These are phyloP conservation scores for Parietaria judaica DNA, from an alignment of 306 rosid species.

Conservation along the genomic window DNA sequence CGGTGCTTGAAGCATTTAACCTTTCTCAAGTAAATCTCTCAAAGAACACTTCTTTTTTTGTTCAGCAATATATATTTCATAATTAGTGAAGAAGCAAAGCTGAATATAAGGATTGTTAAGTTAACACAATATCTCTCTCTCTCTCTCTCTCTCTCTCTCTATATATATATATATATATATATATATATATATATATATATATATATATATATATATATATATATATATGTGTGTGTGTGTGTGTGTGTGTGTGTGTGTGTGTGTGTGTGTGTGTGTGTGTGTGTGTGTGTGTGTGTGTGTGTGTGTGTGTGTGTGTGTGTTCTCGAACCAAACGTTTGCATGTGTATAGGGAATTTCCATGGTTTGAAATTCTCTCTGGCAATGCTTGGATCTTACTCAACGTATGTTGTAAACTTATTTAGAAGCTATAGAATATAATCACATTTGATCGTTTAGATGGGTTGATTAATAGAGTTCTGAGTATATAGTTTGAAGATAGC, in stretches of 20 bases:
- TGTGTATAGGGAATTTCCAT: slow-evolving; percentile 28
- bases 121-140: not conserved
- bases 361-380: slow-evolving; percentile 10
- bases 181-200: not conserved
- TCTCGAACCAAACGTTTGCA: slow-evolving; percentile 21
- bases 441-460: too few relatives aligned
- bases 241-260: too few relatives aligned
- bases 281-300: too few relatives aligned
- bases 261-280: too few relatives aligned
- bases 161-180: not conserved
- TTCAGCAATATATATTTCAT: not conserved
- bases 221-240: too few relatives aligned
- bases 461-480: too few relatives aligned
- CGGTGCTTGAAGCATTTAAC: too few relatives aligned
- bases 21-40: too few relatives aligned
- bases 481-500: too few relatives aligned
- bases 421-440: not conserved
- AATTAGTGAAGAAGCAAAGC: not conserved
- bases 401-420: slow-evolving; percentile 3
- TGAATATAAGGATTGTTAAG: not conserved
- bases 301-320: too few relatives aligned
- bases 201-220: not conserved
- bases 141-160: too few relatives aligned
- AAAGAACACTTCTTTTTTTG: too few relatives aligned
- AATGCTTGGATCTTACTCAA: slow-evolving; percentile 17